A percentile compares a stretch with the other conserved stretches of the same genome.
Conservation (phyloP, 495 filamentous ascomycete genomes). For the Alectoria sarmentosa region DNA sequence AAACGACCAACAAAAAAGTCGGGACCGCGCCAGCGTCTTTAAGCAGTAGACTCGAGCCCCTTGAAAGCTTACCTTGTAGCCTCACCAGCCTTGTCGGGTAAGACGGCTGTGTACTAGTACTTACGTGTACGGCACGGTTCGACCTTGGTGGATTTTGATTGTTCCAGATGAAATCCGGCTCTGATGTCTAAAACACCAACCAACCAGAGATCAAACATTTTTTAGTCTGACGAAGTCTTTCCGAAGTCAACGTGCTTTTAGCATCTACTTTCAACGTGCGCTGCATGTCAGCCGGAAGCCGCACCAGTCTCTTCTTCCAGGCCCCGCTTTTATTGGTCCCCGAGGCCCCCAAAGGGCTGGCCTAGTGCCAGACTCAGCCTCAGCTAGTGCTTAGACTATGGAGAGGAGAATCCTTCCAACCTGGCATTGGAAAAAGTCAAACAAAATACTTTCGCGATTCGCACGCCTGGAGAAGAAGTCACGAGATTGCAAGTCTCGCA, state of each 20-base stretch:
- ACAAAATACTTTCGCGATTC: not conserved
- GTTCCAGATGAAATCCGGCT: not conserved
- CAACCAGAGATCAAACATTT: not conserved
- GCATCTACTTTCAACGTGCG: not conserved
- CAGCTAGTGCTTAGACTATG: not conserved
- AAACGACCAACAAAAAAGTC: not conserved
- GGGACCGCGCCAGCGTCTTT: not conserved
- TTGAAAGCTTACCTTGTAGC: not conserved
- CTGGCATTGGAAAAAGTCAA: not conserved
- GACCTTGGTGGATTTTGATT: not conserved
- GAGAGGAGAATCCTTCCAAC: not conserved
- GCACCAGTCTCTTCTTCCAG: not conserved
- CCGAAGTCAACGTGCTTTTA: not conserved
- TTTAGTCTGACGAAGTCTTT: not conserved
- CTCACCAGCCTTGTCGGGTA: not conserved
- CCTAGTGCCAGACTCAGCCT: not conserved
- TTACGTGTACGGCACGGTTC: not conserved
- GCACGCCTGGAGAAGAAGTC: not conserved
- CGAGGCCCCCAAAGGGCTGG: not conserved
- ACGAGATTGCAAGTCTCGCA: not conserved
- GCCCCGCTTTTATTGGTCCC: not conserved
- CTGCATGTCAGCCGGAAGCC: not conserved
- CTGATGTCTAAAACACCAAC: not conserved
- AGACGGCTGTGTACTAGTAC: not conserved
- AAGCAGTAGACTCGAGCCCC: not conserved